A percentile compares a stretch with the other conserved stretches of the same genome.
phyloP scores from a whole-genome alignment of 2,329 filamentous ascomycete genomes.

The Pseudocercospora vitis region DNA sequence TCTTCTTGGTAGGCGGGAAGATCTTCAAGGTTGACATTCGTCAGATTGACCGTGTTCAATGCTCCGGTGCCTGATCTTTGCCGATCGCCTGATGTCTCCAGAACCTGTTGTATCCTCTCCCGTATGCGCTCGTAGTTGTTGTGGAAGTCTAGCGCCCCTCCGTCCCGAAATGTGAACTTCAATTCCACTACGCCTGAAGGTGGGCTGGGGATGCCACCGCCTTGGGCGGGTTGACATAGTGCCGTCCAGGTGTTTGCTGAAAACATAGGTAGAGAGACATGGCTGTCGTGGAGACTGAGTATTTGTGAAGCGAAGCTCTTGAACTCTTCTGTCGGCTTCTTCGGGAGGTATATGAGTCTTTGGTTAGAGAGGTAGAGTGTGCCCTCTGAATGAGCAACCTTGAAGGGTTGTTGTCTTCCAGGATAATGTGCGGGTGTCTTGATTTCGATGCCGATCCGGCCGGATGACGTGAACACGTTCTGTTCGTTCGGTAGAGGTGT shows the following conservation, averaged over 20 bases:
- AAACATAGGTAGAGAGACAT: slow-evolving; percentile 85
- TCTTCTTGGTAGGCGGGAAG: slow-evolving; percentile 79
- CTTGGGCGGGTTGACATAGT: slow-evolving; percentile 73
- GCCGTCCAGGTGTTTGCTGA: slow-evolving; percentile 89
- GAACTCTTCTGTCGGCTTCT: slow-evolving; percentile 64
- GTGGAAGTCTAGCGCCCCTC: slow-evolving; percentile 91
- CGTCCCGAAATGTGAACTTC: slow-evolving; percentile 88
- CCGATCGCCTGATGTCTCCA: slow-evolving; percentile 64
- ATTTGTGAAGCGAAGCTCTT: slow-evolving; percentile 89
- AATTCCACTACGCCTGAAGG: slow-evolving; percentile 72
- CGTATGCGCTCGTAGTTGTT: slow-evolving; percentile 79
- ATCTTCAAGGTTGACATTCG: slow-evolving; percentile 76
- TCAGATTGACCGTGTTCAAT: slow-evolving; percentile 49
- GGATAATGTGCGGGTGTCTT: slow-evolving; percentile 56
- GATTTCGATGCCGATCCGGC: slow-evolving; percentile 73
- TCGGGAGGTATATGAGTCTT: slow-evolving; percentile 84
- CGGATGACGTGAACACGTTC: slow-evolving; percentile 75
- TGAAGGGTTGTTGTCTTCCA: slow-evolving; percentile 54
- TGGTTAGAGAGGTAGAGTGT: slow-evolving; percentile 33
- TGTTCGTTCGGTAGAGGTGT: slow-evolving; percentile 82
- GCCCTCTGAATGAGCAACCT: slow-evolving; percentile 29
- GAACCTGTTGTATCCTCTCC: slow-evolving; percentile 76
- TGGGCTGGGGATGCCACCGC: slow-evolving; percentile 75
- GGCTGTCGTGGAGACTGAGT: slow-evolving; percentile 81
- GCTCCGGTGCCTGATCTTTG: slow-evolving; percentile 15